Base-by-base conservation (phyloP, 768 basidiomycete genomes). In the Tephrocybe sp. region DNA sequence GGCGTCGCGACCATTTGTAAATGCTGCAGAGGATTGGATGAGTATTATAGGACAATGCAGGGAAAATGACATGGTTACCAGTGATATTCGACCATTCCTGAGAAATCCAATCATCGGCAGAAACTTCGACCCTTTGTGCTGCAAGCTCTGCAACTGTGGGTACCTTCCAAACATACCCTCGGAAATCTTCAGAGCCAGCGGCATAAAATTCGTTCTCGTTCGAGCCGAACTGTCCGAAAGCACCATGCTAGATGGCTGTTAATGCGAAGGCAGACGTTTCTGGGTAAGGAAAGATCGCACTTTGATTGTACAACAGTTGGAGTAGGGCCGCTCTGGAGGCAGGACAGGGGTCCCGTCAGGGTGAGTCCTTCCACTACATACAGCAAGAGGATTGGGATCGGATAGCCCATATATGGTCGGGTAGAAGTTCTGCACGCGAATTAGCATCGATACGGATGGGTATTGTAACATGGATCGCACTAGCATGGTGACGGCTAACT, bases 171-270 rank as follows among this genome's bases (percentile, higher is more conserved):
- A 90, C 62, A 55, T 92, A 92, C 16, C 75, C 80, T 30, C 82
- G 74, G 61, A 91, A 92, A 63, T 92, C 88, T 61, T 93, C 91
- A 10, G 88, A 91, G 13, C 91, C 91, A n/a, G 79, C 78, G 29
- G 76, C 76, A 59, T 84, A 92, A 57, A 84, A 79, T 24, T 73
- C 63, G 47, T 87, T 86, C 19, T 57, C 65, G 40, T 76, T 70
- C 23, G 76, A 58, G 3, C 76, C 77, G 1, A 76, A 74, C 2
- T 81, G 79, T 30, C 90, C 87, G 54, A 93, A 91, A 4, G 81
- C 78, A 3, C 88, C 88, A 52, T 90, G 86, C 86, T 91, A 18
- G 2, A 23, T 53, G 10, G 19, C 23, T 37, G 36, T 40, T 33
- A 44, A 42, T 37, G 12, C n/a, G n/a, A 11, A 27, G 49, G n/a